Base-by-base conservation (phyloP, 2,329 filamentous ascomycete species). In the Curvularia hawaiiensis region DNA sequence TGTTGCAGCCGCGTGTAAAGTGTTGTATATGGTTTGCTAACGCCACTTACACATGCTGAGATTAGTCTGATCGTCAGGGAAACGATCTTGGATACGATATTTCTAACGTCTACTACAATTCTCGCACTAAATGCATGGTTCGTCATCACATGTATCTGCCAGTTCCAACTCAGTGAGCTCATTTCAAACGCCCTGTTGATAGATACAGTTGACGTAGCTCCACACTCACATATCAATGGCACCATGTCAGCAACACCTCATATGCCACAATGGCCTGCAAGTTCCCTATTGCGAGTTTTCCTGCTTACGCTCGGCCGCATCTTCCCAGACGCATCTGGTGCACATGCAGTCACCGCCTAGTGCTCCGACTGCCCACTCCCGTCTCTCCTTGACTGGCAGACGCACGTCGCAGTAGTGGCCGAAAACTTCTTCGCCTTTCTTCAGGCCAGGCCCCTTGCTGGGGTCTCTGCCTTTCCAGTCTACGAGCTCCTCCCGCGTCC, bases 361-460 rank as follows among this genome's bases (percentile, higher is more conserved):
- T 58, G 92, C 93, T 5, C 94, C 95, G 46, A 83, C 81, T 4
- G 93, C 91, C 92, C 94, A 97, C 69, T 96, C 93, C 60, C 95
- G 85, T 56, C 95, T 85, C 72, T 95, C 85, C 64, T 88, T 85
- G 2, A 97, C 92, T 0, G 85, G 83, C 58, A 98, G 74, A 20
- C 85, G 82, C 52, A 97, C 83, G 78, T 98, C 95, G 74, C 93
- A 97, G 75, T 99, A 99, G 77, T 98, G 94, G 73, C 92, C 96
- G 61, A 96, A 76, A 44, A 98, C 87, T 79, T 99, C 94, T 60
- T 96, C 88, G 5, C 90, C 93, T 50, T 85, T 85, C 67, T 82
- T 86, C 65, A 98, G 87, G 0, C 90, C 90, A 0, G 83, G 84
- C 64, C 55, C 63, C 58, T 55, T 62, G 54, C 44, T 65, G 68